phyloP scores from a whole-genome alignment of 306 rosid species.

The Lupinus albus region DNA sequence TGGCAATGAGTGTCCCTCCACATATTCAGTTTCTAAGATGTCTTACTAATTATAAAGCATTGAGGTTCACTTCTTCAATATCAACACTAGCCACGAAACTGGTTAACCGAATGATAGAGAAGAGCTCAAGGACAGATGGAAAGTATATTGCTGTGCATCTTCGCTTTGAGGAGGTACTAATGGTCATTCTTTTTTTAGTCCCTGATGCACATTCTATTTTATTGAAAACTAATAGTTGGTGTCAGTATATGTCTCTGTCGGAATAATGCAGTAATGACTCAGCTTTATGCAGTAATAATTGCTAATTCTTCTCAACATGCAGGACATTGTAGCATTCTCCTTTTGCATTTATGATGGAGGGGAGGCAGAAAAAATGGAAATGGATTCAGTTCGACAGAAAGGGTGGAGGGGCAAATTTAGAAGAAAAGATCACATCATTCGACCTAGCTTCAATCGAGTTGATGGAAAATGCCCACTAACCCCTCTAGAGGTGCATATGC shows the following conservation, averaged over 20 bases:
- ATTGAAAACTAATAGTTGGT: slow-evolving; percentile 24
- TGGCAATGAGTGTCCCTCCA: slow-evolving; percentile 93
- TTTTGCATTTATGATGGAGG: slow-evolving; percentile 96
- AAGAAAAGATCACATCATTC: slow-evolving; percentile 63
- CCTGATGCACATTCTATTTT: slow-evolving; percentile 30
- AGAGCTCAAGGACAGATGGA: slow-evolving; percentile 74
- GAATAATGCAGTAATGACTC: slow-evolving; percentile 3
- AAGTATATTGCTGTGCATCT: slow-evolving; percentile 85
- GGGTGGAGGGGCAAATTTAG: slow-evolving; percentile 91
- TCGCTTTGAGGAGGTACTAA: slow-evolving; percentile 94
- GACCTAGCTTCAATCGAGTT: slow-evolving; percentile 74
- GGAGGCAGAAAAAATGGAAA: slow-evolving; percentile 66
- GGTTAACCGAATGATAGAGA: slow-evolving; percentile 69
- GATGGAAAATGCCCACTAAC: slow-evolving; percentile 92
- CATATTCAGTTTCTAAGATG: slow-evolving; percentile 87
- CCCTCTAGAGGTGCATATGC: slow-evolving; percentile 76
- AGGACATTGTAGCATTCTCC: slow-evolving; percentile 99
- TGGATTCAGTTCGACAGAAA: slow-evolving; percentile 79
- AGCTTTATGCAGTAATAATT: slow-evolving; percentile 23
- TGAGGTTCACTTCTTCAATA: slow-evolving; percentile 80
- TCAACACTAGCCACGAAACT: slow-evolving; percentile 67
- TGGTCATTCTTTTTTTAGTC: slow-evolving; percentile 26
- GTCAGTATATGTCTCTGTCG: background rate
- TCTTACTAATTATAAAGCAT: slow-evolving; percentile 82
- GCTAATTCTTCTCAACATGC: slow-evolving; percentile 34